These are phyloP conservation scores for Lactarius indigo DNA, from an alignment of 768 basidiomycete species.

Conservation along the genomic window DNA sequence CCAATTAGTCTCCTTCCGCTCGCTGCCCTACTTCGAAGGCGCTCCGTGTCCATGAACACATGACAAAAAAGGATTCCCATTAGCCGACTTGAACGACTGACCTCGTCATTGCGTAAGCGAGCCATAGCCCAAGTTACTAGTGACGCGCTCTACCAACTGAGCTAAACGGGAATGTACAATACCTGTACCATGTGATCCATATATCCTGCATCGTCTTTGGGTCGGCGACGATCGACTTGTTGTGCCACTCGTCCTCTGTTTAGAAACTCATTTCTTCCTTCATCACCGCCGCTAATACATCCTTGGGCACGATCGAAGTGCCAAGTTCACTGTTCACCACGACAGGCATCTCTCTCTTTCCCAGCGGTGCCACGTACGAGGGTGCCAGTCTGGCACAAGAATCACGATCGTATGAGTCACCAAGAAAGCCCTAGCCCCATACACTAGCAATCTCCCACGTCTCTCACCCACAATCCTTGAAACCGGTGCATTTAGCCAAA, in stretches of 20 bases:
- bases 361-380: background rate
- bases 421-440: too few species aligned
- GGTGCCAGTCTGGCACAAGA: background rate
- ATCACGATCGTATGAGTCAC: background rate
- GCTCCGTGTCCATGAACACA: conserved; percentile 5
- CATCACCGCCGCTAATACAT: background rate
- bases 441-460: background rate
- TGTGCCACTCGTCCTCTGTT: background rate
- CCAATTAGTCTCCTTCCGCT: background rate
- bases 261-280: conserved; percentile 3
- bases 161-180: conserved; percentile 32
- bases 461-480: background rate
- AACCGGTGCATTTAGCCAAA: background rate
- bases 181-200: background rate
- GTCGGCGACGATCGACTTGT: background rate
- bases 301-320: background rate
- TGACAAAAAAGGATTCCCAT: conserved; percentile 28
- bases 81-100: conserved; percentile 63
- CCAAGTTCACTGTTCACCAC: background rate
- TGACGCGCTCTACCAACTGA: conserved; percentile 60
- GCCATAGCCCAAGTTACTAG: conserved; percentile 38
- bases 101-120: conserved; percentile 46
- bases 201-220: background rate
- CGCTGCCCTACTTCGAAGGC: background rate
- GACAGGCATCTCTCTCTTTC: background rate